Base-by-base conservation (phyloP, 2,329 filamentous ascomycete species). In the Hypoxylon sp. region DNA sequence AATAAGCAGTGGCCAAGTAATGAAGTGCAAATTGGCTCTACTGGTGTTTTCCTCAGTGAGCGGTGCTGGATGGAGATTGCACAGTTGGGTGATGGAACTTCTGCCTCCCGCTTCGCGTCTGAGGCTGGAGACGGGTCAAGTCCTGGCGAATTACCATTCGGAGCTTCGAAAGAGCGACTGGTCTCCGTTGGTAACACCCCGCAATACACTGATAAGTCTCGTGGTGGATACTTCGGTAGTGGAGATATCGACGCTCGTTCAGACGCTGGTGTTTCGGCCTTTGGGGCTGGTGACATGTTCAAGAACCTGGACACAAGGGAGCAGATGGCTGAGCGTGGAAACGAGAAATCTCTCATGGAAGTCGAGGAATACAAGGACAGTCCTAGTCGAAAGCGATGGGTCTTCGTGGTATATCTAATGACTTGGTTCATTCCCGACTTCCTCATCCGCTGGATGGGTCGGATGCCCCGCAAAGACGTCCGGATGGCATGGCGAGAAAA, bases 261-360 rank as follows among this genome's bases (percentile, higher is more conserved):
- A 31, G 96, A 99, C 57, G 95, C 95, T 6, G 95, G 95, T 3
- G 92, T 88, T 1, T 98, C 95, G n/a, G 94, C 93, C 5, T 92
- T 97, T 78, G 92, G 95, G 53, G 92, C 89, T 59, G 95, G 96
- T 6, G 96, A 99, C 79, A 97, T 99, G 95, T 99, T 99, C 86
- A 93, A 94, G 77, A 97, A 98, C 76, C 86, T 98, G 6, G 95
- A 98, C 74, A 98, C 95, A 6, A 89, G 94, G 70, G 92, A 97
- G 78, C 93, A 97, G 78, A 94, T 99, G 89, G 93, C 95, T 0
- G 95, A 98, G 81, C 95, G 97, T 73, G 93, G 93, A 68, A 97
- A 97, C 72, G 93, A 97, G 73, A 94, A 95, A 81, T 90, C 93
- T 14, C 88, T 98, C 82, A 90, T 93, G 66, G 95, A 98, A 80